Conservation (phyloP, 2,329 filamentous ascomycete species). For the Colletotrichum theobromicola region DNA sequence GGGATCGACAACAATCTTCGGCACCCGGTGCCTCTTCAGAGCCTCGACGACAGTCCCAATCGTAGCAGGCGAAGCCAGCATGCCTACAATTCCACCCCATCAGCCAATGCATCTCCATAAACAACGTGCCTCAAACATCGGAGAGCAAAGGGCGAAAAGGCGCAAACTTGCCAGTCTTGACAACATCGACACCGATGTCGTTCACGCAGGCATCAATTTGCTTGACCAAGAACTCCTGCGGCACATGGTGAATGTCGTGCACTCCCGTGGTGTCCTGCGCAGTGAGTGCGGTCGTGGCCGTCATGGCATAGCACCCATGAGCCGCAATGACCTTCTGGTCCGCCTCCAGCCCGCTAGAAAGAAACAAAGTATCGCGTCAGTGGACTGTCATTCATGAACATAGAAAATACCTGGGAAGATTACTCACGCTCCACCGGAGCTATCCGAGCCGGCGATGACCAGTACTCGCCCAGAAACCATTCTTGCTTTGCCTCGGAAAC, state of each 20-base stretch:
- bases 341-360: slow-evolving; percentile 82
- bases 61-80: slow-evolving; percentile 78
- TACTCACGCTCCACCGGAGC: slow-evolving; percentile 82
- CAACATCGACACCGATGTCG: slow-evolving; percentile 86
- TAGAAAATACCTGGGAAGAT: neutral
- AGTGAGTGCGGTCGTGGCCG: slow-evolving; percentile 93
- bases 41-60: slow-evolving; percentile 72
- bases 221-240: slow-evolving; percentile 78
- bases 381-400: neutral
- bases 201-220: slow-evolving; percentile 85
- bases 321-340: slow-evolving; percentile 94
- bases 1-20: slow-evolving; percentile 74
- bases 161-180: slow-evolving; percentile 78
- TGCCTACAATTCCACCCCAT: slow-evolving; percentile 58
- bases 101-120: neutral
- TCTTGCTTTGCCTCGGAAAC: neutral
- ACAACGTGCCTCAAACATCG: neutral
- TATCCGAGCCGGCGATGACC: slow-evolving; percentile 87
- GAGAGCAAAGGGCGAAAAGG: neutral
- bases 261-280: slow-evolving; percentile 93
- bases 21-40: slow-evolving; percentile 61
- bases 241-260: slow-evolving; percentile 78
- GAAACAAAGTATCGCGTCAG: neutral
- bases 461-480: slow-evolving; percentile 64
- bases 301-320: slow-evolving; percentile 95